Percentiles rank a stretch among this genome's conserved stretches.
Conservation (phyloP, 768 basidiomycete genomes). For the Boletus rufocinnamomeus region DNA sequence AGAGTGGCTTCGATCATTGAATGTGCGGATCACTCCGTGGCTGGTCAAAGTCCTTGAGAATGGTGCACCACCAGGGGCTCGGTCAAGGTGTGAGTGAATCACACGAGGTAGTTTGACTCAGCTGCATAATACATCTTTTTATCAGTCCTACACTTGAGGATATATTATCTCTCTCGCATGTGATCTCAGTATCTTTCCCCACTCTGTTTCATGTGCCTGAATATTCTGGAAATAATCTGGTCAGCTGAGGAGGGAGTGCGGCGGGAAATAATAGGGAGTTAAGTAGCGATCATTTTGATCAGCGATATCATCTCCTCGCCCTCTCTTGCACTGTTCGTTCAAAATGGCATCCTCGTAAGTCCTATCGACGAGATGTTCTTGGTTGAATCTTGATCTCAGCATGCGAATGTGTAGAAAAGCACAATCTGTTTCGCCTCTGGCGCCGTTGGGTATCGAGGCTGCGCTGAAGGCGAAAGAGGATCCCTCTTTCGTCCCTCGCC, state of each 20-base stretch:
- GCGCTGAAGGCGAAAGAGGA: conserved; percentile 49
- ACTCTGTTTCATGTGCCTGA: neutral
- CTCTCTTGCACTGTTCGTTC: neutral
- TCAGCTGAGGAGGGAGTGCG: neutral
- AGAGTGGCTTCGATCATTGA: neutral
- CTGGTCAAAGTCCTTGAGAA: neutral
- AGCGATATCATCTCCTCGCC: conserved; percentile 1
- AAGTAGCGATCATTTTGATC: conserved; percentile 1
- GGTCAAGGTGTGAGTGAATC: neutral
- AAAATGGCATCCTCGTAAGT: conserved; percentile 21
- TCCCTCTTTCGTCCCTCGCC: conserved; percentile 34
- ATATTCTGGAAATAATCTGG: too few relatives aligned
- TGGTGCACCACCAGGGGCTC: too few relatives aligned
- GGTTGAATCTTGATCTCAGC: too few relatives aligned
- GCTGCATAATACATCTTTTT: too few relatives aligned
- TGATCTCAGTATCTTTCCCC: neutral
- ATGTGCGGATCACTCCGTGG: neutral
- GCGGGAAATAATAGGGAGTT: neutral
- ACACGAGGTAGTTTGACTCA: neutral
- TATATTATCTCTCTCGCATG: neutral
- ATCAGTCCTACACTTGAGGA: too few relatives aligned
- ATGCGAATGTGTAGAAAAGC: conserved; percentile 14
- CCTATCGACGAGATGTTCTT: neutral
- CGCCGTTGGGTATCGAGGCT: conserved; percentile 63
- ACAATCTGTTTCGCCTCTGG: conserved; percentile 54